These are phyloP conservation scores for Ceriops tagal DNA, from an alignment of 345 rosid genomes.

Conservation along the genomic window DNA sequence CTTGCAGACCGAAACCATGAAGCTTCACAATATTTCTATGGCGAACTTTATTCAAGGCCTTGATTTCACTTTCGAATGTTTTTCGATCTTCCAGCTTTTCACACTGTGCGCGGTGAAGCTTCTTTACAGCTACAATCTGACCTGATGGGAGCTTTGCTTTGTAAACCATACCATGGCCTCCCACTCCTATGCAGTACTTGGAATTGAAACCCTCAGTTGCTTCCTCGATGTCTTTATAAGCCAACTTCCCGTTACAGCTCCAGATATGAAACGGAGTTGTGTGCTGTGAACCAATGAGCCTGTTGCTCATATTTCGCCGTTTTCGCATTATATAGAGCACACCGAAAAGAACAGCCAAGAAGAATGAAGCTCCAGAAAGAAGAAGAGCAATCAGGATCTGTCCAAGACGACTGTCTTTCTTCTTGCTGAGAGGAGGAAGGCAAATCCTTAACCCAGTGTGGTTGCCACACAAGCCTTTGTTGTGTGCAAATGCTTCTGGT, in stretches of 20 bases:
- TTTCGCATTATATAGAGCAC: not conserved
- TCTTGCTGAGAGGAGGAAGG: not conserved
- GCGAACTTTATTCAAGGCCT: conserved; percentile 1
- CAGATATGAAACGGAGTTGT: conserved; percentile 5
- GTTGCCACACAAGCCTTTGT: conserved; percentile 22
- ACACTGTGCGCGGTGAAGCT: conserved; percentile 7
- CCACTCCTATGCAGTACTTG: conserved; percentile 16
- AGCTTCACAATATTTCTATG: conserved; percentile 24
- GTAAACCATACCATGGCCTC: conserved; percentile 15
- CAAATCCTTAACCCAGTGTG: not conserved
- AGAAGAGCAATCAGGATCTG: not conserved
- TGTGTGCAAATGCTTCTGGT: conserved; percentile 11
- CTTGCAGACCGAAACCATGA: conserved; percentile 15
- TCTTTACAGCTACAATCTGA: conserved; percentile 19
- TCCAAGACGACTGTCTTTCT: not conserved
- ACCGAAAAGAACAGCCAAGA: not conserved
- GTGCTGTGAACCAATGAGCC: not conserved
- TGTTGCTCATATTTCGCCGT: not conserved
- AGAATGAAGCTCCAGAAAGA: conserved; percentile 4
- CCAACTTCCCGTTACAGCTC: conserved; percentile 15
- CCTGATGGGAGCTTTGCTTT: conserved; percentile 15
- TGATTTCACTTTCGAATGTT: conserved; percentile 8
- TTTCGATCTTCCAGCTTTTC: conserved; percentile 1
- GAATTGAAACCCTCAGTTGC: conserved; percentile 12
- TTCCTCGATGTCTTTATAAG: conserved; percentile 4